Evolutionary conservation across 352 stramenopile species (phyloP).

Genomic region (Paralagenidium karlingii): DNA sequence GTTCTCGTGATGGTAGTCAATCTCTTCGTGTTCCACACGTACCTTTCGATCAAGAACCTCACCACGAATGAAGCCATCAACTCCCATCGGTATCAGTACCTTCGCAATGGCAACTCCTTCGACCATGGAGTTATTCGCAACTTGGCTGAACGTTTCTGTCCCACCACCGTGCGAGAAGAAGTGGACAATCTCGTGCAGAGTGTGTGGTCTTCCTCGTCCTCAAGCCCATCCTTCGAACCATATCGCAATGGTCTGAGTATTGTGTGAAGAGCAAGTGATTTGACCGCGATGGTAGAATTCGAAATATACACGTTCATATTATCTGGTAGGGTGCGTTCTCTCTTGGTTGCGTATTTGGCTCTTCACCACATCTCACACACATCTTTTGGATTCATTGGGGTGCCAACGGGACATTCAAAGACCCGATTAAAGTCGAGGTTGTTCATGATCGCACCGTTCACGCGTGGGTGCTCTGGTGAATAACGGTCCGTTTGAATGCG

Average conservation of each 20-base stretch:
- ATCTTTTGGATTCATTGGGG: slow-evolving; percentile 49
- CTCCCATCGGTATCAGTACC: slow-evolving; percentile 33
- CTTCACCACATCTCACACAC: slow-evolving; percentile 81
- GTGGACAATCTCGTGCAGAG: no score
- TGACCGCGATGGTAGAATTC: no score
- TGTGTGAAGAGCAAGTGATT: no score
- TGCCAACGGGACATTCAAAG: slow-evolving; percentile 36
- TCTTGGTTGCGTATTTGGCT: no score
- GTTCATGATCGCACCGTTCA: slow-evolving; percentile 74
- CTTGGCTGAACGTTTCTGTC: not conserved
- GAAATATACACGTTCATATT: no score
- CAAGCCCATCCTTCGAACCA: no score
- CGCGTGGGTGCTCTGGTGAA: slow-evolving; percentile 50
- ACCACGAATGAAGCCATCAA: slow-evolving; percentile 77
- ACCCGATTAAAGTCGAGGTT: slow-evolving; percentile 43
- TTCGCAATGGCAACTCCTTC: not conserved
- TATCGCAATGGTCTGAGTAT: no score
- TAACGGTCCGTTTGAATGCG: slow-evolving; percentile 46
- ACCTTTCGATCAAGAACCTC: slow-evolving; percentile 53
- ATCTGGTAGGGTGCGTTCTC: no score
- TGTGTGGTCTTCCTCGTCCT: no score
- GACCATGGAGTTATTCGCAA: not conserved
- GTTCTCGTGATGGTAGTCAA: slow-evolving; percentile 6
- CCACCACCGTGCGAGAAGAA: no score
- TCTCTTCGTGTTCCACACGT: slow-evolving; percentile 47